phyloP scores from a whole-genome alignment of 768 basidiomycete species.

The Daedalea quercina region DNA sequence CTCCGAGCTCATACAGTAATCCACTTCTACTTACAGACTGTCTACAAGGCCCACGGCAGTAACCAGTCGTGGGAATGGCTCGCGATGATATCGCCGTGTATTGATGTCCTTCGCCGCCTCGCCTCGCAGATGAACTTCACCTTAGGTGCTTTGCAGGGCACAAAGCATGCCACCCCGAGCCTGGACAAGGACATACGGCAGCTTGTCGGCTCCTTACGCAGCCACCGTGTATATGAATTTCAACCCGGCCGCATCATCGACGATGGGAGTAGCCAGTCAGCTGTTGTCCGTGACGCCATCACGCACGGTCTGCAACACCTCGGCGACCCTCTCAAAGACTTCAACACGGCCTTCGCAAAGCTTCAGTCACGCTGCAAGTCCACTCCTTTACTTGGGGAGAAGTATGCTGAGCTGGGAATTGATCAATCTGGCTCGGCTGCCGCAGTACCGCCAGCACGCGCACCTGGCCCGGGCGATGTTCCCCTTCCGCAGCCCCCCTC shows the following conservation, averaged over 20 bases:
- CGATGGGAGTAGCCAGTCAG: constrained; percentile 9
- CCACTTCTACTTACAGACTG: constrained; percentile 6
- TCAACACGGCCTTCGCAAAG: too few species aligned
- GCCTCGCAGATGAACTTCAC: constrained; percentile 17
- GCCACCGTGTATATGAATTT: constrained; percentile 18
- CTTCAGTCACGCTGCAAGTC: too few species aligned
- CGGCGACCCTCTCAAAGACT: constrained; percentile 9
- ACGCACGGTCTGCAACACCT: constrained; percentile 16
- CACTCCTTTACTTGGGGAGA: too few species aligned
- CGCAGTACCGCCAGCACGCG: too few species aligned
- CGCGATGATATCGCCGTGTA: constrained; percentile 22
- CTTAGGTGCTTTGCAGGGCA: constrained; percentile 26
- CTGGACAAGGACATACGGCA: constrained; percentile 24
- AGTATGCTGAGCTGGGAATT: too few species aligned
- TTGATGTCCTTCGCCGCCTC: constrained; percentile 21
- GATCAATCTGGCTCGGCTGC: too few species aligned
- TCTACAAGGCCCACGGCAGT: constrained; percentile 27
- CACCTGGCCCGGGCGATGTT: too few species aligned
- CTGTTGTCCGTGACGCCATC: constrained; percentile 13
- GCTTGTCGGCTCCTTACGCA: constrained; percentile 17
- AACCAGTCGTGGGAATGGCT: constrained; percentile 32
- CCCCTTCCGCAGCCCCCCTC: too few species aligned
- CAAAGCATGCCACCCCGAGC: constrained; percentile 23
- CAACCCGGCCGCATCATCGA: constrained; percentile 15
- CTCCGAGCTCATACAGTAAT: not conserved